These are phyloP conservation scores for Sporormia fimetaria DNA, from an alignment of 495 filamentous ascomycete species.

Conservation along the genomic window DNA sequence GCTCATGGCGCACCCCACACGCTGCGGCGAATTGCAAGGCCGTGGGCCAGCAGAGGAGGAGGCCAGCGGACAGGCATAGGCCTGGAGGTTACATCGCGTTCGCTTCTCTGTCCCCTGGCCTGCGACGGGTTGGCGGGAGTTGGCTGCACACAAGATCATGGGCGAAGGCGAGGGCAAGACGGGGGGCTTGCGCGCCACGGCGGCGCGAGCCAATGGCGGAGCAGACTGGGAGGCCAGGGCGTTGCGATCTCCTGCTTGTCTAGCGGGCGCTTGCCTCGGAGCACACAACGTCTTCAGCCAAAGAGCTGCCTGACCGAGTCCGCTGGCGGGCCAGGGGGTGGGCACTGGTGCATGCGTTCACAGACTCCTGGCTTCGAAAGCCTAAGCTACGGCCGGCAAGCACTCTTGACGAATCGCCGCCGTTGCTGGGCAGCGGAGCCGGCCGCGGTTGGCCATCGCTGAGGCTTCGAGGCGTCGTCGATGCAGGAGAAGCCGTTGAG, in stretches of 20 bases:
- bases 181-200: slow-evolving; percentile 9
- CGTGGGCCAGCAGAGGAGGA: slow-evolving; percentile 1
- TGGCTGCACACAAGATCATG: slow-evolving; percentile 7
- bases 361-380: slow-evolving; percentile 6
- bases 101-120: slow-evolving; percentile 3
- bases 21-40: slow-evolving; percentile 10
- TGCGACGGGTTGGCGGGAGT: slow-evolving; percentile 3
- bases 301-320: slow-evolving; percentile 1
- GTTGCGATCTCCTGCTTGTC: slow-evolving; percentile 6
- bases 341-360: background rate
- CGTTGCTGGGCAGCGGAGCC: slow-evolving; percentile 10
- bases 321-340: slow-evolving; percentile 6
- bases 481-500: slow-evolving; percentile 8
- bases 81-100: slow-evolving; percentile 23
- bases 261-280: slow-evolving; percentile 7
- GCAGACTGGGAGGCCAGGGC: background rate
- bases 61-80: background rate
- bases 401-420: slow-evolving; percentile 8
- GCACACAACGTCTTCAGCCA: slow-evolving; percentile 15
- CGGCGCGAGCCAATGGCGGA: slow-evolving; percentile 3
- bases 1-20: slow-evolving; percentile 20
- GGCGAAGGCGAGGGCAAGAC: slow-evolving; percentile 5
- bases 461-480: background rate
- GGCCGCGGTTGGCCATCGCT: slow-evolving; percentile 12
- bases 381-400: slow-evolving; percentile 1